These are phyloP conservation scores for Xylariales sp. DNA, from an alignment of 2,329 filamentous ascomycete genomes.

Conservation along the genomic window DNA sequence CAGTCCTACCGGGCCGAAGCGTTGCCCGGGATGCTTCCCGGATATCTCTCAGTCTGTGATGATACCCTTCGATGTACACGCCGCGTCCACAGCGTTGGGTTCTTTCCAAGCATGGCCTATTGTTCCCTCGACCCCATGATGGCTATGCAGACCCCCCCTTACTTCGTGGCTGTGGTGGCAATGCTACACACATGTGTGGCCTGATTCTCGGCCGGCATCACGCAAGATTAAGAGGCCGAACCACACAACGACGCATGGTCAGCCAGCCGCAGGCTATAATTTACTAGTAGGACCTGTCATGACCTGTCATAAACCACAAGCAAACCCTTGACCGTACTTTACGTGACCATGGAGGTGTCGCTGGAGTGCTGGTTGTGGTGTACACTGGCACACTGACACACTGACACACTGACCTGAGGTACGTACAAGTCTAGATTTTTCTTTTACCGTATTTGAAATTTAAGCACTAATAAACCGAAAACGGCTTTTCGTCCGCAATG, in stretches of 20 bases:
- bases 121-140: conserved; percentile 1
- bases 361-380: not conserved
- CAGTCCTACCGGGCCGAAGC: conserved; percentile 31
- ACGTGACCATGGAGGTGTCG: conserved; percentile 1
- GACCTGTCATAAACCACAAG: conserved; percentile 22
- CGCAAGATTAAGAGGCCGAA: conserved; percentile 24
- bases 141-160: not conserved
- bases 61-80: conserved; percentile 6
- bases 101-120: not conserved
- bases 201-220: conserved; percentile 29
- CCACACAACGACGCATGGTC: conserved; percentile 30
- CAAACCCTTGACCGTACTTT: conserved; percentile 15
- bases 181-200: conserved; percentile 28
- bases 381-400: no score
- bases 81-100: conserved; percentile 18
- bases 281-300: conserved; percentile 13
- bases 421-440: not conserved
- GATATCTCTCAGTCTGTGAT: conserved; percentile 14
- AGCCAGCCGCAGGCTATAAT: conserved; percentile 23
- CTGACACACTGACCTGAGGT: no score
- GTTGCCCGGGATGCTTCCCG: conserved; percentile 24
- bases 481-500: conserved; percentile 2
- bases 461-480: conserved; percentile 3
- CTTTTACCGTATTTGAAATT: conserved; percentile 10
- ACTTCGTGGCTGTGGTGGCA: conserved; percentile 28